phyloP scores from a whole-genome alignment of 2,329 filamentous ascomycete species.

The Stemphylium lycopersici region DNA sequence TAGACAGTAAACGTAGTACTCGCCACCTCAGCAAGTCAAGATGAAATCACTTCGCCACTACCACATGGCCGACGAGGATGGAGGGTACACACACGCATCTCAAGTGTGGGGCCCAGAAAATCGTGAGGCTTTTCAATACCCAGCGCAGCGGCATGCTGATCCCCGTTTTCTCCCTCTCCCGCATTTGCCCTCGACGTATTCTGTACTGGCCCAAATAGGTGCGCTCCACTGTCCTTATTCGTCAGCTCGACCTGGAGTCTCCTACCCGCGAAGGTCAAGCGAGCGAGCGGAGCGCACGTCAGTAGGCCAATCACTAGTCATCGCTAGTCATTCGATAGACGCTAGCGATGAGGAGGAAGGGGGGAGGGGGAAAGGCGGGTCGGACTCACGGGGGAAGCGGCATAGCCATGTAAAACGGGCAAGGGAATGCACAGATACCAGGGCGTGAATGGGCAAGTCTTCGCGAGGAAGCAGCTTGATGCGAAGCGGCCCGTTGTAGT shows the following conservation, averaged over 20 bases:
- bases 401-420: neutral
- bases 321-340: neutral
- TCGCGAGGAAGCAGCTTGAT: conserved; percentile 1
- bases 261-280: conserved; percentile 2
- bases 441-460: conserved; percentile 1
- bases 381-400: conserved; percentile 1
- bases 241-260: neutral
- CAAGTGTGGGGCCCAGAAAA: neutral
- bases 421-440: conserved; percentile 1
- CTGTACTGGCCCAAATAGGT: conserved; percentile 1
- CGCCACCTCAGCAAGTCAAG: conserved; percentile 4
- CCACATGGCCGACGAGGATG: conserved; percentile 13
- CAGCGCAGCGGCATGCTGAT: conserved; percentile 10
- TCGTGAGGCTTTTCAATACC: conserved; percentile 4
- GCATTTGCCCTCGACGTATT: conserved; percentile 12
- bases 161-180: neutral
- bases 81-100: neutral
- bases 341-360: conserved; percentile 2
- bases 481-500: conserved; percentile 1
- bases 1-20: conserved; percentile 6
- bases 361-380: neutral
- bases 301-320: neutral
- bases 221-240: neutral
- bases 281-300: conserved; percentile 6
- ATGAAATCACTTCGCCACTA: conserved; percentile 4